Percentiles rank a stretch among this genome's conserved stretches.
Evolutionary conservation across 192 early-diverging fungal species (phyloP).

Genomic region (Coemansia sp.): DNA sequence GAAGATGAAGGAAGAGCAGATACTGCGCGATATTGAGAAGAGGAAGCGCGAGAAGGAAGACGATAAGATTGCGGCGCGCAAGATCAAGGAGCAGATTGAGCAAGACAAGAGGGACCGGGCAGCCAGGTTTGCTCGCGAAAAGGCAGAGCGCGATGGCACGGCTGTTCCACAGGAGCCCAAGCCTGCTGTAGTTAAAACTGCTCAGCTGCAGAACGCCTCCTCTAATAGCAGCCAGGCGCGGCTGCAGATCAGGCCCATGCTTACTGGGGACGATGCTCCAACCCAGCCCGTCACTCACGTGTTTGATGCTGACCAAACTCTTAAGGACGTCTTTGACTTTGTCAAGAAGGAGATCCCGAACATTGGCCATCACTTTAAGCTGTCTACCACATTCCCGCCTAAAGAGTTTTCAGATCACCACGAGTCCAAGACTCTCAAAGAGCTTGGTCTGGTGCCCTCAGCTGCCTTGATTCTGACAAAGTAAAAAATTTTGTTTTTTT

Average conservation of each 20-base stretch:
- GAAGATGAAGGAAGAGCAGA: conserved; percentile 56
- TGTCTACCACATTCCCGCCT: conserved; percentile 64
- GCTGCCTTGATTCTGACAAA: conserved; percentile 60
- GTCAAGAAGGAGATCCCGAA: conserved; percentile 36
- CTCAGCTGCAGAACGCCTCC: conserved; percentile 28
- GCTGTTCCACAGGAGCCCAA: not conserved
- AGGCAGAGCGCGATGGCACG: conserved; percentile 33
- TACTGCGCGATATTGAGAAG: conserved; percentile 59
- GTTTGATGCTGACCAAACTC: conserved; percentile 58
- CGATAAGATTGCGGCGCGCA: conserved; percentile 61
- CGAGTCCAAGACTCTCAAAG: conserved; percentile 60
- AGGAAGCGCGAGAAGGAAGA: conserved; percentile 66
- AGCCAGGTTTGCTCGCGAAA: conserved; percentile 41
- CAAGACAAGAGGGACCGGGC: conserved; percentile 66
- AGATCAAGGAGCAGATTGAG: conserved; percentile 67
- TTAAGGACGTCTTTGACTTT: conserved; percentile 59
- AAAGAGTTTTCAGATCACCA: conserved; percentile 59
- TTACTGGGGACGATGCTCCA: conserved; percentile 24
- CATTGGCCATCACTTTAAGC: conserved; percentile 55
- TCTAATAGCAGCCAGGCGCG: conserved; percentile 55
- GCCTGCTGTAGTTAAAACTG: conserved; percentile 20
- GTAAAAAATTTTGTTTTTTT: conserved; percentile 8
- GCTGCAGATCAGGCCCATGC: conserved; percentile 64
- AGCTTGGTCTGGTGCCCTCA: conserved; percentile 65
- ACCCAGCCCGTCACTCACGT: conserved; percentile 59